Conservation (phyloP, 2,329 filamentous ascomycete genomes). For the Thielaviopsis musarum region DNA sequence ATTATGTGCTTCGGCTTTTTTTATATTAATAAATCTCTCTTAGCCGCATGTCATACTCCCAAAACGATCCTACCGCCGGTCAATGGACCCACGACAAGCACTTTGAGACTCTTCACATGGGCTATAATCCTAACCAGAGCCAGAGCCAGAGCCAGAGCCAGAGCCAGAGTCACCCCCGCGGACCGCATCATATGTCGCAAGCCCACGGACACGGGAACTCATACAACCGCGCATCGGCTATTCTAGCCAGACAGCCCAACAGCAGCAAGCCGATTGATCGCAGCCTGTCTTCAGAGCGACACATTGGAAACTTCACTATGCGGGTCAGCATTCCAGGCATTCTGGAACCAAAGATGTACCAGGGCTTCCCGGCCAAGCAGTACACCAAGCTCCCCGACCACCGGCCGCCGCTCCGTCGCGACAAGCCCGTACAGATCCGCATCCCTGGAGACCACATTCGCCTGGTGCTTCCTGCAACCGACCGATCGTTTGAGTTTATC, state of each 20-base stretch:
- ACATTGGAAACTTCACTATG: conserved; percentile 72
- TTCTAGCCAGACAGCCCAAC: conserved; percentile 38
- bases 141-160: conserved; percentile 12
- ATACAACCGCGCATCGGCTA: background rate
- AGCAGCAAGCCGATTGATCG: conserved; percentile 52
- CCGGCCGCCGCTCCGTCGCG: conserved; percentile 77
- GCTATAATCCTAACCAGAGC: conserved; percentile 22
- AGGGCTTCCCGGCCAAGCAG: conserved; percentile 66
- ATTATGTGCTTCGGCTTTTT: background rate
- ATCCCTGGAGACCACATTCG: conserved; percentile 62
- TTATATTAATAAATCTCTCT: background rate
- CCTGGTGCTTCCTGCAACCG: conserved; percentile 80
- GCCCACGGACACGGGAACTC: conserved; percentile 17
- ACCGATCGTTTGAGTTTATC: conserved; percentile 96
- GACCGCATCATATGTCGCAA: background rate
- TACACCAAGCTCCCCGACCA: conserved; percentile 93
- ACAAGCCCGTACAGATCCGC: conserved; percentile 91
- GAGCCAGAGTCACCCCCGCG: background rate
- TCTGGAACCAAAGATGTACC: conserved; percentile 52
- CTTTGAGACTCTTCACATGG: conserved; percentile 29
- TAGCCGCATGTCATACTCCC: conserved; percentile 1
- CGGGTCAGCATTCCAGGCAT: conserved; percentile 66
- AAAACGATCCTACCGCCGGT: conserved; percentile 20
- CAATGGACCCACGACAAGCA: conserved; percentile 95
- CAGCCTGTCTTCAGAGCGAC: conserved; percentile 65